phyloP scores from a whole-genome alignment of 2,329 filamentous ascomycete genomes.

The Calonectria hawksworthii region DNA sequence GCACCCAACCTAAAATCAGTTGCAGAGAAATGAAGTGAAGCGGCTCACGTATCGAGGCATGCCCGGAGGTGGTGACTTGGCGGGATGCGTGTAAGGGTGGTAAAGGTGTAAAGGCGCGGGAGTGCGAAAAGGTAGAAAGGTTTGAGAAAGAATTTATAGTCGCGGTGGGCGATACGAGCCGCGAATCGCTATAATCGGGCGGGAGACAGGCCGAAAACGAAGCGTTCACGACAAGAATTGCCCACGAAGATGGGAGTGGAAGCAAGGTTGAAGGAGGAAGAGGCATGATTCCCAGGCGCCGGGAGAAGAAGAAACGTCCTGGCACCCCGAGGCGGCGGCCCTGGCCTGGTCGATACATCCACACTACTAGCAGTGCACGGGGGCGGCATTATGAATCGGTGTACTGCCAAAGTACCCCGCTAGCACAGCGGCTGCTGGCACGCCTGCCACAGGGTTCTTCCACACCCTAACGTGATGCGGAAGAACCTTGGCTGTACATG shows the following conservation, averaged over 20 bases:
- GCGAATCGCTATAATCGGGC: neutral
- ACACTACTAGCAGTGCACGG: slow-evolving; percentile 52
- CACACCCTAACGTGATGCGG: slow-evolving; percentile 25
- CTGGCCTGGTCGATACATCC: slow-evolving; percentile 52
- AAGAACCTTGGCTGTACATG: slow-evolving; percentile 52
- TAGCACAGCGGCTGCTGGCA: slow-evolving; percentile 27
- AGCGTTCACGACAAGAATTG: slow-evolving; percentile 40
- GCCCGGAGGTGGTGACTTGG: slow-evolving; percentile 46
- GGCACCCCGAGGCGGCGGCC: slow-evolving; percentile 54
- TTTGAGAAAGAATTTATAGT: slow-evolving; percentile 9
- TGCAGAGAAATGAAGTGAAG: slow-evolving; percentile 51
- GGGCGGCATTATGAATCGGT: slow-evolving; percentile 50
- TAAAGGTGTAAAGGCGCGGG: slow-evolving; percentile 36
- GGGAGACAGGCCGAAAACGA: slow-evolving; percentile 40
- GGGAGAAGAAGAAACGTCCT: slow-evolving; percentile 57
- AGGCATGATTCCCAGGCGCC: slow-evolving; percentile 52
- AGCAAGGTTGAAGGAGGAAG: slow-evolving; percentile 53
- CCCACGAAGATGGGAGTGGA: slow-evolving; percentile 46
- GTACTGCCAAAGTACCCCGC: slow-evolving; percentile 48
- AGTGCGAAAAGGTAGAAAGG: slow-evolving; percentile 25
- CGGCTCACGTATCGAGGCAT: slow-evolving; percentile 50
- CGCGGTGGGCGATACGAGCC: slow-evolving; percentile 14
- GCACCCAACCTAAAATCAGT: slow-evolving; percentile 51
- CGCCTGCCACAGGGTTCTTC: slow-evolving; percentile 27
- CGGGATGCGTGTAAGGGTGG: slow-evolving; percentile 35